A percentile compares a stretch with the other conserved stretches of the same genome.
These are phyloP conservation scores for Ganoderma meredithae DNA, from an alignment of 1,284 basidiomycete species.

Conservation along the genomic window DNA sequence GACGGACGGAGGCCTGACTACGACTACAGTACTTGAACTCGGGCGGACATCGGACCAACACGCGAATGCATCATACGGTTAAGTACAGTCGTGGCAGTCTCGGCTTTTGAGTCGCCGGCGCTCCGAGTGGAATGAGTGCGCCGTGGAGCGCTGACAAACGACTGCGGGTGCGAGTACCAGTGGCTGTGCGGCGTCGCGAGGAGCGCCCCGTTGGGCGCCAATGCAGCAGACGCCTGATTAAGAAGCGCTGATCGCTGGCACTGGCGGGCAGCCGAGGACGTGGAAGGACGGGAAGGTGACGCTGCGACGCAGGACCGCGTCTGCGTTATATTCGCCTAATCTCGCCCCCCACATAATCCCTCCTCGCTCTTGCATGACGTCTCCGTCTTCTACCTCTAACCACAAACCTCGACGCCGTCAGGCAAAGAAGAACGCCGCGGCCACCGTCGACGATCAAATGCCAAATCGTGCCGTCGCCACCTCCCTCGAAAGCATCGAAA, in stretches of 20 bases:
- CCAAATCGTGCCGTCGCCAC: constrained; percentile 41
- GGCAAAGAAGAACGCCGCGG: constrained; percentile 23
- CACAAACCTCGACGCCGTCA: constrained; percentile 30
- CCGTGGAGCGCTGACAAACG: background rate
- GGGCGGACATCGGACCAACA: background rate
- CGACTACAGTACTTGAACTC: background rate
- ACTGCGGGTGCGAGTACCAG: background rate
- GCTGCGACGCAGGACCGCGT: background rate
- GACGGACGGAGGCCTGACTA: background rate
- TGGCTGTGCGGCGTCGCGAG: background rate
- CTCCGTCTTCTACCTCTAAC: constrained; percentile 21
- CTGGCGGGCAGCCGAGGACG: constrained; percentile 2
- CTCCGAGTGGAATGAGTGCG: background rate
- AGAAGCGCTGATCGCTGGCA: background rate
- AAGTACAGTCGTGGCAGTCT: too few species aligned
- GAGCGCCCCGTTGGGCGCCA: background rate
- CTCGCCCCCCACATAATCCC: background rate
- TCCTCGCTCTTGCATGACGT: constrained; percentile 25
- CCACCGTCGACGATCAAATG: constrained; percentile 24
- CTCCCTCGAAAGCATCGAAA: constrained; percentile 70
- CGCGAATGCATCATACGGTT: too few species aligned
- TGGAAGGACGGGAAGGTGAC: constrained; percentile 1
- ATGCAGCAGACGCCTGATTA: background rate
- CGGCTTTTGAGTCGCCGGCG: too few species aligned
- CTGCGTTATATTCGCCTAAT: constrained; percentile 4